A percentile compares a stretch with the other conserved stretches of the same genome.
Evolutionary conservation across 2,329 filamentous ascomycete species (phyloP).

Genomic region (Pseudocercospora ulei): DNA sequence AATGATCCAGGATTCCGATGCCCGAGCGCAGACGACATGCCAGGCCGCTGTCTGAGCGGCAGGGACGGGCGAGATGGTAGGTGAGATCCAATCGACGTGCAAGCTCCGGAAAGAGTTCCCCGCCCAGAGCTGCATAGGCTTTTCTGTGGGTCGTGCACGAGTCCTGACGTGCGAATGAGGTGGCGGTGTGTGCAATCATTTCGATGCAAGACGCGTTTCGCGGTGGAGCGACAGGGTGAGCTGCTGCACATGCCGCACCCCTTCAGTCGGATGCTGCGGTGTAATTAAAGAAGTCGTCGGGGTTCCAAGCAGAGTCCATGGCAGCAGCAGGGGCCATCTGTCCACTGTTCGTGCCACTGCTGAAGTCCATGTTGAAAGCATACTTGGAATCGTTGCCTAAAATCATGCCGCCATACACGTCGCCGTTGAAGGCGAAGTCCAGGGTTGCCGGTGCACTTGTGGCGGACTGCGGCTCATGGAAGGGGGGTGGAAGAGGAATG

Average conservation of each 20-base stretch:
- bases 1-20: too few relatives aligned
- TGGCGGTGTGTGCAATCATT: too few relatives aligned
- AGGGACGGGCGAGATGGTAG: too few relatives aligned
- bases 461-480: slow-evolving; percentile 18
- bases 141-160: too few relatives aligned
- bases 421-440: slow-evolving; percentile 16
- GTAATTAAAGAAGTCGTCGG: slow-evolving; percentile 23
- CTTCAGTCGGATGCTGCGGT: slow-evolving; percentile 14
- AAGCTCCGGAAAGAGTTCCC: too few relatives aligned
- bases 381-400: slow-evolving; percentile 11
- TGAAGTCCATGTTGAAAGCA: slow-evolving; percentile 15
- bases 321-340: slow-evolving; percentile 16
- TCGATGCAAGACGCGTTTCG: too few relatives aligned
- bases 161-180: too few relatives aligned
- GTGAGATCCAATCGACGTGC: too few relatives aligned
- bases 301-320: slow-evolving; percentile 19
- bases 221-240: too few relatives aligned
- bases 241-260: background rate
- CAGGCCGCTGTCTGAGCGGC: too few relatives aligned
- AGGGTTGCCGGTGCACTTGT: slow-evolving; percentile 15
- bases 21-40: too few relatives aligned
- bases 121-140: too few relatives aligned
- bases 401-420: slow-evolving; percentile 11
- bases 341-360: slow-evolving; percentile 15
- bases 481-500: slow-evolving; percentile 1